Base-by-base conservation (phyloP, 345 rosid species). In the Erodium maritimum region DNA sequence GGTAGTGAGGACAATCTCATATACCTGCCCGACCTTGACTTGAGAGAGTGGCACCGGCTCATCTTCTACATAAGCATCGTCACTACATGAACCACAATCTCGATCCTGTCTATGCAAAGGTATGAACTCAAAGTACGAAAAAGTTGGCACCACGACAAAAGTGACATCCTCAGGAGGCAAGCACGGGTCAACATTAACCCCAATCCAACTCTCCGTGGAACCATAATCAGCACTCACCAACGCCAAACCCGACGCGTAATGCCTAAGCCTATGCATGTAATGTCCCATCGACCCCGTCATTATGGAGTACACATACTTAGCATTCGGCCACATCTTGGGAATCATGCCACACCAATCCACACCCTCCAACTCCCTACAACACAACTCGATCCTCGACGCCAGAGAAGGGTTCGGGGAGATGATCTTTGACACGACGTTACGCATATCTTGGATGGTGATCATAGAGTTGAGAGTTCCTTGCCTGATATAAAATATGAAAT, bases 121-220 rank as follows among this genome's bases (percentile, higher is more conserved):
- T 56, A 88, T 83, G 64, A 91, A 88, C 83, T 91, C 98, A 42
- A 84, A 91, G 77, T 91, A 91, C 45, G 90, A 76, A 66, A 84
- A 91, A 18, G 96, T 82, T 5, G 98, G 98, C 23, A 91, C 57
- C 6, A 84, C 93, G 0, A 93, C 86, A 66, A 86, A 91, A 67
- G 83, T 79, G 25, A 84, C 98, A 9, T 74, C 66, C 64, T 88
- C 93, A 10, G 96, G 89, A 0, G 83, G 81, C 67, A 74, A 71
- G 57, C 50, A 66, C 19, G 96, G 95, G 70, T 84, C 96, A 64
- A 88, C 74, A 62, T 91, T 91, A 51, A 79, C 96, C 24, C 98
- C 98, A 5, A 91, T 91, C 96, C 98, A 91, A 56, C 98, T 81
- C 80, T 91, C 98, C 0, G 95, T 88, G 2, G 98, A 82, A 4